Conservation (phyloP, 208 protist species). For the Trichomonas tenax region DNA sequence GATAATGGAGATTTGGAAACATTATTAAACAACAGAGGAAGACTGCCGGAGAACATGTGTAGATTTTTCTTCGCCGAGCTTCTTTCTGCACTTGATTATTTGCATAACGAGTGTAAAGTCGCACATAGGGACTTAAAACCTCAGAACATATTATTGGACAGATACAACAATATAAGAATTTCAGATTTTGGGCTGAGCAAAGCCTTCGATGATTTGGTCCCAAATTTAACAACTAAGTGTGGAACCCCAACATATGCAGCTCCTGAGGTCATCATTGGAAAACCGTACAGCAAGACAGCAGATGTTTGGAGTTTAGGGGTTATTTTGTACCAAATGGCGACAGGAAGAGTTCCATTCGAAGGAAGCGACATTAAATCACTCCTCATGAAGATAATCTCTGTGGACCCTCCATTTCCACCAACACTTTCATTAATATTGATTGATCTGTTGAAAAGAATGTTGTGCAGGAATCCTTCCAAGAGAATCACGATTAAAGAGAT, state of each 20-base stretch:
- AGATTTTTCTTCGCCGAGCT: not conserved
- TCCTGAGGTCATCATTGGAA: not conserved
- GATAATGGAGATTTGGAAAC: not conserved
- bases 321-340: not conserved
- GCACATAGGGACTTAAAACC: not conserved
- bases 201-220: not conserved
- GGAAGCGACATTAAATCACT: not conserved
- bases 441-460: too few species aligned
- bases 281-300: not conserved
- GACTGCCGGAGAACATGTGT: not conserved
- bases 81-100: not conserved
- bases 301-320: not conserved
- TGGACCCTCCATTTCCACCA: not conserved
- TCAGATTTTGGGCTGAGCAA: not conserved
- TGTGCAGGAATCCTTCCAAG: too few species aligned
- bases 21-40: not conserved
- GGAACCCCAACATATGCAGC: not conserved
- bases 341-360: not conserved
- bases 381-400: not conserved
- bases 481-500: too few species aligned
- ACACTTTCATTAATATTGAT: too few species aligned
- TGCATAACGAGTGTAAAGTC: not conserved
- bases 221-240: not conserved
- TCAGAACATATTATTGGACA: not conserved
- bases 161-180: not conserved